Base-by-base conservation (phyloP, 345 rosid genomes). In the Acer campestre region DNA sequence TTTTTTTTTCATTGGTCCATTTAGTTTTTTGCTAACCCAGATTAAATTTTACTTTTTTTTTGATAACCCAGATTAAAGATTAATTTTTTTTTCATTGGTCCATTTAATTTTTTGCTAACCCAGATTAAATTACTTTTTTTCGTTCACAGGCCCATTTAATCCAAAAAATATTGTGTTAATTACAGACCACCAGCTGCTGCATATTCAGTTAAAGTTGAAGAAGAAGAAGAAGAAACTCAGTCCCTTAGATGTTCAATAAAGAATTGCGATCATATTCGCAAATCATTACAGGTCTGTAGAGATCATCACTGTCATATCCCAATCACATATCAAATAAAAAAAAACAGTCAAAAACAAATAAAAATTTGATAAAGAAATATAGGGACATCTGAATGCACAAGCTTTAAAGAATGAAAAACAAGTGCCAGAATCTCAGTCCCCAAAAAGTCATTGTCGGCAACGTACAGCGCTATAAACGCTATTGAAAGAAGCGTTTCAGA, bases 391-490 rank as follows among this genome's bases (percentile, higher is more conserved):
- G 93, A 90, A 91, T 83, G 92, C 87, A 84, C 74, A 77, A 62
- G 42, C 72, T 53, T 81, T 67, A 46, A 22, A 46, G 12, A 31
- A 9, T 0, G 35, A 22, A 61, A 68, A 76, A 68, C 79, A 6
- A 35, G 82, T 75, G 80, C 84, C 82, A 88, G 86, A 88, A 91
- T 87, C 87, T 86, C 88, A 78, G 80, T 74, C 78, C 78, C 80
- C 79, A 68, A 3, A 6, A 7, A 18, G 4, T 78, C 13, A 0
- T 18, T 89, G 6, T 91, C 13, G 90, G 95, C 93, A 91, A 90
- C 90, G 92, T 88, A 90, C 83, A 88, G 96, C 96, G 80, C 96
- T 89, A 79, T 79, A 61, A 67, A 75, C 93, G 82, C 89, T 73
- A 91, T 58, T 11, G 46, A 53, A 22, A 58, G 12, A 74, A 81